These are phyloP conservation scores for Nemania sp. DNA, from an alignment of 2,329 filamentous ascomycete genomes.

Conservation along the genomic window DNA sequence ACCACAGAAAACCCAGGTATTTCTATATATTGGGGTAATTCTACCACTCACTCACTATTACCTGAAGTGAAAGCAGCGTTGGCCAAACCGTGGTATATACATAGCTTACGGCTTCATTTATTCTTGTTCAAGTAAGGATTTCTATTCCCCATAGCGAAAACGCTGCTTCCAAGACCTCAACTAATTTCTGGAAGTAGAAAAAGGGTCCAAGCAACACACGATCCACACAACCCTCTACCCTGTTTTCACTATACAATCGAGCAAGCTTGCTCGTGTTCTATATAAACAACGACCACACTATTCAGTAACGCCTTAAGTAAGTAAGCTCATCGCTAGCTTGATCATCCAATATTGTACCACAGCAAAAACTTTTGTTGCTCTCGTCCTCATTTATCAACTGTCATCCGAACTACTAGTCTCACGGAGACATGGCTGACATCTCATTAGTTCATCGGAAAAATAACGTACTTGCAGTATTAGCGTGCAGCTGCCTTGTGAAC, in stretches of 20 bases:
- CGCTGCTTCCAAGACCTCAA: background rate
- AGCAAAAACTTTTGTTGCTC: slow-evolving; percentile 28
- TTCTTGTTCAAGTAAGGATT: background rate
- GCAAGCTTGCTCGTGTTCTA: background rate
- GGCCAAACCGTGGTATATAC: background rate
- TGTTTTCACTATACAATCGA: background rate
- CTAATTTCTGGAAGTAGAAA: slow-evolving; percentile 7
- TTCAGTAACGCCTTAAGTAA: background rate
- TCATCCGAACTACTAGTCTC: slow-evolving; percentile 2
- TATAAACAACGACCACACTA: background rate
- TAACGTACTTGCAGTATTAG: background rate
- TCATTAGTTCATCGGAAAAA: slow-evolving; percentile 2
- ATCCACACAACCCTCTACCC: background rate
- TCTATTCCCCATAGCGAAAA: background rate
- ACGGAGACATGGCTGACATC: slow-evolving; percentile 14
- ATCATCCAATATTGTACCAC: background rate
- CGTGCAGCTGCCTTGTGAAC: background rate
- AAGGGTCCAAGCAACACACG: slow-evolving; percentile 6
- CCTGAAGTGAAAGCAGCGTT: background rate
- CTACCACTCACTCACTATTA: background rate
- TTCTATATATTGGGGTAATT: background rate
- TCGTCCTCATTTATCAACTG: slow-evolving; percentile 16
- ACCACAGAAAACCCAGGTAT: background rate
- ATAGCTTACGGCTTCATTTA: background rate
- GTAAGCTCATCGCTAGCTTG: background rate